Evolutionary conservation across 495 filamentous ascomycete genomes (phyloP), one percentile per base, ranked within the genome.

Genomic region (Tricharina praecox): DNA sequence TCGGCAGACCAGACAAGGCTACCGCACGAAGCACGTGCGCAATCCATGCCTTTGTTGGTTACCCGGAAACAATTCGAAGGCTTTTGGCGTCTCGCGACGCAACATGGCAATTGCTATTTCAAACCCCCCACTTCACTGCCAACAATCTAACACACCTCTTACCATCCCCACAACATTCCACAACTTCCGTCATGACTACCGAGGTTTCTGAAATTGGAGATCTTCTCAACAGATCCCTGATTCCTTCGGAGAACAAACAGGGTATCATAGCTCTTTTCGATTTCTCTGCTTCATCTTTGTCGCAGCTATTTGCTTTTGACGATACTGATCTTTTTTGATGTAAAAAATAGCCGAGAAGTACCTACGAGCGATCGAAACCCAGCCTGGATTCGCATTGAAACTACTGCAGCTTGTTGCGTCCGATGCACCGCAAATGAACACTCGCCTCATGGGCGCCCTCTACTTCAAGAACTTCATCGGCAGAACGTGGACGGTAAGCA

Each of bases 391-490:
- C 66, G 83, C 90, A n/a, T 66, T 94, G 45, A 70, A 74, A 44
- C 74, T 99, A 28, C 77, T 99, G 21, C 82, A 82, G 47, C 85
- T 96, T 59, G 85, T 92, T 43, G 83, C 82, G 18, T 72, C 77
- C 51, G 76, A 76, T 18, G 62, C 67, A 21, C 75, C 75, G 50
- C 76, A 81, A 7, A 63, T 67, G 41, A 85, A 83, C 55, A 85
- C 78, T 52, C 78, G 92, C 21, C 80, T 96, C 36, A 75, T 90
- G n/a, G 81, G 82, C 56, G 85, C 90, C 23, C 70, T 99, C 38
- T 92, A 78, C 68, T 96, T 99, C 73, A 99, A 99, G 67, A 99
- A 99, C 66, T 87, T 88, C 61, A 85, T 99, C 56, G 81, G 78
- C 65, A 73, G 81, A 53, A 90, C 84, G 70, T 96, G 85, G 75